Base-by-base conservation (phyloP, 306 rosid genomes). In the Aeschynomene evenia region DNA sequence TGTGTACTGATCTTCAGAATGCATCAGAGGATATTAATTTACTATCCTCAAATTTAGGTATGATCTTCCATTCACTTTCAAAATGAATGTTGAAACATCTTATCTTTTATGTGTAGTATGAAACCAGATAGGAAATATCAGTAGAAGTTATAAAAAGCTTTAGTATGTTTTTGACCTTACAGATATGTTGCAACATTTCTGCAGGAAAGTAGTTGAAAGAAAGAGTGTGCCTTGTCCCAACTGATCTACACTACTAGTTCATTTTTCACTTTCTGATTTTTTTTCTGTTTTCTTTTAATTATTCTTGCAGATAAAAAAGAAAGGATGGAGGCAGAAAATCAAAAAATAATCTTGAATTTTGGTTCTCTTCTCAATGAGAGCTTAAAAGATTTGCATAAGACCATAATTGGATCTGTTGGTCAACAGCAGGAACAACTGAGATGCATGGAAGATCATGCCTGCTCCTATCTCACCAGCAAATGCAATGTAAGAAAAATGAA, bases 341-440 rank as follows among this genome's bases (percentile, higher is more conserved):
- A 82, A 66, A 84, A 73, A 48, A 68, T 81, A 77, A 83, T 94
- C 52, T 61, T 74, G 77, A 81, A 79, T 69, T 94, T 94, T 65
- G 85, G 86, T 19, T 94, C 92, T 69, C 83, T 84, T 73, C 86
- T 94, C 22, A 86, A 85, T 75, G 86, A 63, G 66, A 72, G 83
- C 74, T 64, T 94, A 42, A 86, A 85, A 77, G 87, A 81, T 63
- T 86, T 94, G 67, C 97, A 90, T 62, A 72, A 73, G 22, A 75
- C 83, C 75, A 79, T 94, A 61, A 34, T 80, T 16, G 96, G 89
- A 48, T 90, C 96, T 23, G 80, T 88, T 76, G 82, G 86, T 70
- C 95, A 88, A 78, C 98, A 90, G 63, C 85, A 87, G 74, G 79
- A 85, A 58, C 96, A 84, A 66, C 77, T 90, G 61, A 81, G 81